Base-by-base conservation (phyloP, 2,329 filamentous ascomycete genomes). In the Dendryphion nanum region DNA sequence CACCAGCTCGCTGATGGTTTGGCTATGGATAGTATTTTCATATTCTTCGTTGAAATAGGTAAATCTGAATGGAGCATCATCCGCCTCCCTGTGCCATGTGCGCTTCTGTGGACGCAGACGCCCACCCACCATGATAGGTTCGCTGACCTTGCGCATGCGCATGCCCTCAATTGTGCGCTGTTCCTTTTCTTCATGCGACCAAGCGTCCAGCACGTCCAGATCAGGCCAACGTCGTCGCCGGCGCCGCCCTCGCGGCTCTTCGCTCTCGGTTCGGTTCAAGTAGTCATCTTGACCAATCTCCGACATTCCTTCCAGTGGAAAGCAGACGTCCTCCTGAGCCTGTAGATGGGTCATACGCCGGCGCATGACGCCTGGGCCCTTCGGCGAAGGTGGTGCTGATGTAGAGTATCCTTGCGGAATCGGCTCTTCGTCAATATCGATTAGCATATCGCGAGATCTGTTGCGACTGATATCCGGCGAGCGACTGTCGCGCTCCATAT, bases 31-130 rank as follows among this genome's bases (percentile, higher is more conserved):
- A 0, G 93, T 98, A 64, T 87, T 94, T 55, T 89, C 85, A 39
- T 97, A 89, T 47, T 95, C 89, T 61, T 97, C 93, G 64, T 97
- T 97, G 75, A 98, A 98, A 66, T 98, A 98, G 0, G 93, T 97
- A 64, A 96, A 98, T 18, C 93, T 81, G 63, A 94, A 97, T 0
- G 93, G 93, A 0, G 85, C 82, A 48, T 96, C 91, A 44, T 95
- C 90, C 47, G 93, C 87, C 37, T 87, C 82, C 26, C 85, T 80
- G 62, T 89, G 91, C 91, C 91, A 98, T 12, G 79, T 79, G 51
- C 86, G 82, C 53, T 69, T 72, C 26, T 87, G 81, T 10, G 90
- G 89, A 4, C 93, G 82, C 30, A 98, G 71, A 37, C 93, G 81
- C 1, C 93, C 93, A 42, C 91, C 91, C 42, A 98, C 84, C 51